phyloP scores from a whole-genome alignment of 2,329 filamentous ascomycete genomes.

The Aspergillus arachidicola region DNA sequence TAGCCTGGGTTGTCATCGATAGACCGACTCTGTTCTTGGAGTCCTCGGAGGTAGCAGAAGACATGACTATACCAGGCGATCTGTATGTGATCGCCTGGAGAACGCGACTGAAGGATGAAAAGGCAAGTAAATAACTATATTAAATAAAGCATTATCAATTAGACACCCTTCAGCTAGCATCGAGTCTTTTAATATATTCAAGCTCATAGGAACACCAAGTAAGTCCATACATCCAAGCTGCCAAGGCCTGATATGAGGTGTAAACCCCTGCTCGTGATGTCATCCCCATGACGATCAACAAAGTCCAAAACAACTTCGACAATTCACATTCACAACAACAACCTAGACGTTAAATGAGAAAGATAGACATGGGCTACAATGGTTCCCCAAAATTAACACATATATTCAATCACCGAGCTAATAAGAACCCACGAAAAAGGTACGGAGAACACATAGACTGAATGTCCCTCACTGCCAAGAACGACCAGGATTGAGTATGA shows the following conservation, averaged over 20 bases:
- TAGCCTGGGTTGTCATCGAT: background rate
- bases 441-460: background rate
- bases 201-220: background rate
- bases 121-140: background rate
- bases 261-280: background rate
- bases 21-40: no score
- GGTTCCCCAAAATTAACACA: background rate
- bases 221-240: background rate
- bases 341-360: background rate
- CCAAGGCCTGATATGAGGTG: background rate
- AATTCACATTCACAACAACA: background rate
- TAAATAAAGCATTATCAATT: background rate
- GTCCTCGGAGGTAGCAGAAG: no score
- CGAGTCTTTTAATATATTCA: background rate
- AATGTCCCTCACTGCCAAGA: background rate
- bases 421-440: background rate
- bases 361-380: background rate
- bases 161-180: background rate
- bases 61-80: no score
- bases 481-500: conserved; percentile 2
- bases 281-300: background rate
- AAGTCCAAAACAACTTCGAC: background rate
- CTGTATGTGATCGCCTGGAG: no score
- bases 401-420: background rate
- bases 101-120: background rate